Conservation (phyloP, 371 early-diverging fungal genomes). For the Mortierella sp. region DNA sequence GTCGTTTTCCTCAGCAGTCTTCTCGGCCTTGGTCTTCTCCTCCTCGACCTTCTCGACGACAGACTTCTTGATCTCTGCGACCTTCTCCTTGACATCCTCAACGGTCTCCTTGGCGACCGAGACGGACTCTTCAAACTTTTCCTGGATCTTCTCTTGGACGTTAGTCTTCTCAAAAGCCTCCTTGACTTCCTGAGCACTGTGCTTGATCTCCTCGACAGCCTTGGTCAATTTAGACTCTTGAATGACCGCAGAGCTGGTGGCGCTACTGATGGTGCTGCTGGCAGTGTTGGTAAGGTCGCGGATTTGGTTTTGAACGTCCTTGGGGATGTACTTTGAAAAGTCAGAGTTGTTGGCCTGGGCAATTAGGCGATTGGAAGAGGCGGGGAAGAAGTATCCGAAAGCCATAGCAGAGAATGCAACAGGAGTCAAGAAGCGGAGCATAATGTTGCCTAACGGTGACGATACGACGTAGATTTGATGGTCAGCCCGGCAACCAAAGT, state of each 20-base stretch:
- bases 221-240: conserved; percentile 32
- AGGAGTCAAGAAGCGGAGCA: conserved; percentile 52
- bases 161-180: conserved; percentile 20
- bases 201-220: conserved; percentile 47
- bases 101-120: conserved; percentile 39
- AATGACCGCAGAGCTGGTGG: background rate
- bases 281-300: conserved; percentile 30
- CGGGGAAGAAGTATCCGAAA: conserved; percentile 57
- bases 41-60: conserved; percentile 30
- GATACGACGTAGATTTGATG: background rate
- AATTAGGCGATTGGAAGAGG: conserved; percentile 51
- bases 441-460: conserved; percentile 30
- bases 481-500: background rate
- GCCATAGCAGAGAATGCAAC: conserved; percentile 56
- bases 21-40: conserved; percentile 25
- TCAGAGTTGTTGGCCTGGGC: conserved; percentile 48
- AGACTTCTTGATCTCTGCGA: conserved; percentile 46
- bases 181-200: conserved; percentile 41
- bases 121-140: conserved; percentile 29
- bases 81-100: conserved; percentile 46
- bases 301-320: conserved; percentile 51
- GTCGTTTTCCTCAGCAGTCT: conserved; percentile 24
- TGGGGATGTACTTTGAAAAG: conserved; percentile 45
- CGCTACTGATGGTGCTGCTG: conserved; percentile 3
- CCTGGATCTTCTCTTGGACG: conserved; percentile 26